Conservation (phyloP, 108 stramenopile species). For the Aurantiochytrium sp. region DNA sequence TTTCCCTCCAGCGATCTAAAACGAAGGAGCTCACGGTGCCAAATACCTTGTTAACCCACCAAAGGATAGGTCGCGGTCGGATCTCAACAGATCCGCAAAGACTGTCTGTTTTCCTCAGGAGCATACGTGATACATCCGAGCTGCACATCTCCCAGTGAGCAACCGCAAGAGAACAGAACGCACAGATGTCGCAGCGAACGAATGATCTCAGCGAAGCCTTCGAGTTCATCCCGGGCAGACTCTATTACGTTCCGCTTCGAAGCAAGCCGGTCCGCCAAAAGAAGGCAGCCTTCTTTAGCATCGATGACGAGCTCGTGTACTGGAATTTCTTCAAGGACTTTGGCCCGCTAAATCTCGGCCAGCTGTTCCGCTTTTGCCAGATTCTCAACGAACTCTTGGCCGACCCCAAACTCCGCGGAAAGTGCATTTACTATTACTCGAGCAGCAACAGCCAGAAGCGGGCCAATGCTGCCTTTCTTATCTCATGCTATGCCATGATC, state of each 20-base stretch:
- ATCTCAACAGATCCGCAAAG: no score
- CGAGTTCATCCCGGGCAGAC: constrained; percentile 27
- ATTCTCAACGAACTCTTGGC: constrained; percentile 64
- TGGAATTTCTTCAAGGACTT: constrained; percentile 99
- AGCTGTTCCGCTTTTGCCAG: constrained; percentile 82
- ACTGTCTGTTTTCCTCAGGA: no score
- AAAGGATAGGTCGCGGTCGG: no score
- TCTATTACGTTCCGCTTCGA: constrained; percentile 42
- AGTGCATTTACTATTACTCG: constrained; percentile 73
- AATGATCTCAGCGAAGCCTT: neutral
- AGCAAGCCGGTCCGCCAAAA: constrained; percentile 17
- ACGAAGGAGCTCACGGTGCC: no score
- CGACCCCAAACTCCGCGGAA: constrained; percentile 25
- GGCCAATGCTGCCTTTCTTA: constrained; percentile 80
- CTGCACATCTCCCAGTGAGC: no score
- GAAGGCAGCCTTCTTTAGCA: constrained; percentile 59
- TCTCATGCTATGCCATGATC: constrained; percentile 80
- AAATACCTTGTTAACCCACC: no score
- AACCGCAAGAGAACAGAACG: no score
- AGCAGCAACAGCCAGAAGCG: constrained; percentile 61
- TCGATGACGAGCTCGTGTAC: constrained; percentile 84
- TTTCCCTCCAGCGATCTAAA: no score
- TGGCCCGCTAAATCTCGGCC: constrained; percentile 94
- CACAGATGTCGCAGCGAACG: neutral
- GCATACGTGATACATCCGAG: no score